phyloP scores from a whole-genome alignment of 139 green algal genomes.

The Chlamydomonas sp. region DNA sequence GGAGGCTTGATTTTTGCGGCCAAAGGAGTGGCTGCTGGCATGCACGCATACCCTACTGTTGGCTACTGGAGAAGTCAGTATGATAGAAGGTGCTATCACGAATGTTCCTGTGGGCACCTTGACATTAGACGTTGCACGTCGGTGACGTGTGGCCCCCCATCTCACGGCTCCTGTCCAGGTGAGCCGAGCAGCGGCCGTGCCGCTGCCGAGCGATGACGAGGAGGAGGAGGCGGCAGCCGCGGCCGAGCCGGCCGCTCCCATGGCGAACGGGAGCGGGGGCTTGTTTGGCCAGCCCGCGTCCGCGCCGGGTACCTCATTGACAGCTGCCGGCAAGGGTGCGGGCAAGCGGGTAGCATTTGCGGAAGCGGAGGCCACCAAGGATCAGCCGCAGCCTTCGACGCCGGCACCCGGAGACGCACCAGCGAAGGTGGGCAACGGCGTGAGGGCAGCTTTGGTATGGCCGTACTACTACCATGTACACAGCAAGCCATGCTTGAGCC shows the following conservation, averaged over 20 bases:
- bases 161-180: slow-evolving; percentile 19
- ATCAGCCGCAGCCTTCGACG: background rate
- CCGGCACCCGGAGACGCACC: background rate
- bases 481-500: too few species aligned
- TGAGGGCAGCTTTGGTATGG: background rate
- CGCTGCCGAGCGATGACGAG: slow-evolving; percentile 44
- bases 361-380: background rate
- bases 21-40: too few species aligned
- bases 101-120: too few species aligned
- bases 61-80: too few species aligned
- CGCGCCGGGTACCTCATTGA: background rate
- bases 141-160: background rate
- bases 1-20: too few species aligned
- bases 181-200: slow-evolving; percentile 21
- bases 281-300: background rate
- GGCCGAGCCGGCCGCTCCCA: background rate
- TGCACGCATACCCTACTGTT: too few species aligned
- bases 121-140: background rate
- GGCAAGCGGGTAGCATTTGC: slow-evolving; percentile 7
- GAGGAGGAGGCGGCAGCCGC: slow-evolving; percentile 6
- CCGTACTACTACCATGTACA: too few species aligned
- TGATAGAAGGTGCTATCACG: too few species aligned
- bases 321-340: background rate
- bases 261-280: background rate
- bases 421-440: background rate